A percentile compares a stretch with the other conserved stretches of the same genome.
Conservation (phyloP, 78 protist genomes). For the Dictyostelium capitatum region DNA sequence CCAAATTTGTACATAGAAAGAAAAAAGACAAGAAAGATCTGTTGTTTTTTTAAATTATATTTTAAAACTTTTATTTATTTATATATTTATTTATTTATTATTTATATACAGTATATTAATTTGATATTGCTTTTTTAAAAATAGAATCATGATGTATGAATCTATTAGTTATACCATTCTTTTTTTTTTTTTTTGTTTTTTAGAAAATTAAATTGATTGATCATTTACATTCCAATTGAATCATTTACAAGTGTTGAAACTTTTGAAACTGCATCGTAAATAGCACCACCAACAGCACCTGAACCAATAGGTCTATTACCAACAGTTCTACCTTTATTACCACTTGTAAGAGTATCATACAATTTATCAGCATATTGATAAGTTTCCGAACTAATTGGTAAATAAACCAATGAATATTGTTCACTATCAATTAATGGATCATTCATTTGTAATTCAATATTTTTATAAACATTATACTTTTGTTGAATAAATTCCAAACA, state of each 20-base stretch:
- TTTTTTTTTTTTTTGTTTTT: not conserved
- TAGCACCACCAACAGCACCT: slow-evolving; percentile 51
- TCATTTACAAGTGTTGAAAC: slow-evolving; percentile 49
- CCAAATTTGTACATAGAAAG: not conserved
- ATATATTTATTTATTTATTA: not conserved
- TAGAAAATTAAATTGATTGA: not conserved
- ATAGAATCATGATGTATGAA: too few species aligned
- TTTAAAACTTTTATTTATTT: not conserved
- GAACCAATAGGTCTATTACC: slow-evolving; percentile 65
- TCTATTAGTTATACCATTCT: not conserved
- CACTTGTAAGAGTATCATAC: slow-evolving; percentile 65
- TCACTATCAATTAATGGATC: slow-evolving; percentile 37
- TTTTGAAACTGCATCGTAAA: slow-evolving; percentile 29
- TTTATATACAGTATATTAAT: not conserved
- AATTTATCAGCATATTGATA: slow-evolving; percentile 33
- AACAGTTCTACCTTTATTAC: slow-evolving; percentile 66
- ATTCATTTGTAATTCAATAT: slow-evolving; percentile 21
- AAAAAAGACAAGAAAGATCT: too few species aligned
- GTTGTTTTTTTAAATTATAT: not conserved
- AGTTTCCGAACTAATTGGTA: slow-evolving; percentile 60
- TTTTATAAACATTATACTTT: slow-evolving; percentile 12
- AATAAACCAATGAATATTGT: slow-evolving; percentile 19
- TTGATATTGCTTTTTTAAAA: not conserved
- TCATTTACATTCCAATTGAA: not conserved
- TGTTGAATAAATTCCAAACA: slow-evolving; percentile 37